phyloP scores from a whole-genome alignment of 257 asterid species.

The Apocynum venetum region DNA sequence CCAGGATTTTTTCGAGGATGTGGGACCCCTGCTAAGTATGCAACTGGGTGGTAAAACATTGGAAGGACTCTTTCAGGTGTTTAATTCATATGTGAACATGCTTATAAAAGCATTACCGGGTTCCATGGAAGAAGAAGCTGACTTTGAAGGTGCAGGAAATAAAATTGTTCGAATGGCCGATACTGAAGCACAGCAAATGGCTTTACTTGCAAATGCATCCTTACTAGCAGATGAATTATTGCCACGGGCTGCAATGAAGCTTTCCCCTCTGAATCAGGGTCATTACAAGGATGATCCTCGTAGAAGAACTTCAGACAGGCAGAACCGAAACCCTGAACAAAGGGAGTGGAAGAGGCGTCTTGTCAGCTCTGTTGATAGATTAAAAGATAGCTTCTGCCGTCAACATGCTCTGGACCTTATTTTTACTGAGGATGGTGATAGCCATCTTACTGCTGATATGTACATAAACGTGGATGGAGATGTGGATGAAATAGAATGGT shows the following conservation, averaged over 20 bases:
- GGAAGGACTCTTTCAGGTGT: slow-evolving; percentile 94
- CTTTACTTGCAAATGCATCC: slow-evolving; percentile 97
- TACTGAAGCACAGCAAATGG: slow-evolving; percentile 92
- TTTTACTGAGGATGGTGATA: slow-evolving; percentile 94
- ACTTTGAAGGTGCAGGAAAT: slow-evolving; percentile 67
- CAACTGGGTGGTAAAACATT: slow-evolving; percentile 85
- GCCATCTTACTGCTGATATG: slow-evolving; percentile 79
- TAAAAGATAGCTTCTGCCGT: slow-evolving; percentile 96
- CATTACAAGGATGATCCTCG: slow-evolving; percentile 68
- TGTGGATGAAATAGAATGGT: slow-evolving; percentile 80
- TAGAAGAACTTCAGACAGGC: slow-evolving; percentile 78
- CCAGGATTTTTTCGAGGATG: slow-evolving; percentile 97
- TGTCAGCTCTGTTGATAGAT: slow-evolving; percentile 66
- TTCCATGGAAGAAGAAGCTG: slow-evolving; percentile 86
- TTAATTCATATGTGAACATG: slow-evolving; percentile 71
- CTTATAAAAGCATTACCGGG: slow-evolving; percentile 95
- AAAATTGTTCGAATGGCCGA: slow-evolving; percentile 95
- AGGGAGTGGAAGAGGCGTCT: slow-evolving; percentile 98
- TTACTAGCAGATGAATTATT: slow-evolving; percentile 86
- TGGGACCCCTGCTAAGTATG: slow-evolving; percentile 90
- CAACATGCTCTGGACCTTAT: slow-evolving; percentile 96
- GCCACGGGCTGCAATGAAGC: slow-evolving; percentile 98
- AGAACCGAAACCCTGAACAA: slow-evolving; percentile 92
- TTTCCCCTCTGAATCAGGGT: slow-evolving; percentile 55
- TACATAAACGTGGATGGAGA: slow-evolving; percentile 85